phyloP scores from a whole-genome alignment of 1,284 basidiomycete genomes.

The Leccinum subrobustum region DNA sequence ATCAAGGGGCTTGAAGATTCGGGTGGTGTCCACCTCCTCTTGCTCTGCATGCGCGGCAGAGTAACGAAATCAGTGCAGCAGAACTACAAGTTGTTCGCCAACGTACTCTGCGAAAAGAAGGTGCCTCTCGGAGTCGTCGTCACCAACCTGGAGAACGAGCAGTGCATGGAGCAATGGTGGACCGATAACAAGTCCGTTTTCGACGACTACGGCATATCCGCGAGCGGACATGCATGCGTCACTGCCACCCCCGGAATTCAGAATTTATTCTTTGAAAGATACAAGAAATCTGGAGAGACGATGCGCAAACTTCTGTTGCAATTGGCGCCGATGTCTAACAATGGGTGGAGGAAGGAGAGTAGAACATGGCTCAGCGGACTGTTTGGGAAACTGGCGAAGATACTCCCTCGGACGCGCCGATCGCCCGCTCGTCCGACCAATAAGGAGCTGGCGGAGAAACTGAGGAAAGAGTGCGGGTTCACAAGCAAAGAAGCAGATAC shows the following conservation, averaged over 20 bases:
- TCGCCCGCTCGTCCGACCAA: conserved; percentile 9
- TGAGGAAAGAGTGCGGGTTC: conserved; percentile 21
- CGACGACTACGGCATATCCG: conserved; percentile 13
- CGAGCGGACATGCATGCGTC: conserved; percentile 28
- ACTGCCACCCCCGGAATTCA: conserved; percentile 22
- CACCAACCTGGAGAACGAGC: conserved; percentile 38
- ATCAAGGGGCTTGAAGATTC: conserved; percentile 30
- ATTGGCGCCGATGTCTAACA: background rate
- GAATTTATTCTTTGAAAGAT: conserved; percentile 13
- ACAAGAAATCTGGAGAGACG: conserved; percentile 17
- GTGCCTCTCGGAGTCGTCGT: conserved; percentile 36
- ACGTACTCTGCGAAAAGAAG: conserved; percentile 27
- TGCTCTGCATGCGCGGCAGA: conserved; percentile 38
- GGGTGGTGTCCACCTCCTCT: conserved; percentile 37
- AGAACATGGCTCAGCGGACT: conserved; percentile 17
- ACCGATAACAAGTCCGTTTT: conserved; percentile 20
- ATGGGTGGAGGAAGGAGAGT: conserved; percentile 23
- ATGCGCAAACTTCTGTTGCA: conserved; percentile 18
- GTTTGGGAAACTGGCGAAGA: conserved; percentile 22
- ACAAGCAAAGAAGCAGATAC: conserved; percentile 14
- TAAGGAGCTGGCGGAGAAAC: conserved; percentile 12
- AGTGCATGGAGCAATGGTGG: conserved; percentile 39
- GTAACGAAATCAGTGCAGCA: conserved; percentile 32
- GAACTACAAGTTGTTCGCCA: conserved; percentile 29
- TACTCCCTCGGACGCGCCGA: conserved; percentile 13